Evolutionary conservation across 2,329 filamentous ascomycete species (phyloP), one percentile per base, ranked within the genome.

Genomic region (Ophiostoma quercus): DNA sequence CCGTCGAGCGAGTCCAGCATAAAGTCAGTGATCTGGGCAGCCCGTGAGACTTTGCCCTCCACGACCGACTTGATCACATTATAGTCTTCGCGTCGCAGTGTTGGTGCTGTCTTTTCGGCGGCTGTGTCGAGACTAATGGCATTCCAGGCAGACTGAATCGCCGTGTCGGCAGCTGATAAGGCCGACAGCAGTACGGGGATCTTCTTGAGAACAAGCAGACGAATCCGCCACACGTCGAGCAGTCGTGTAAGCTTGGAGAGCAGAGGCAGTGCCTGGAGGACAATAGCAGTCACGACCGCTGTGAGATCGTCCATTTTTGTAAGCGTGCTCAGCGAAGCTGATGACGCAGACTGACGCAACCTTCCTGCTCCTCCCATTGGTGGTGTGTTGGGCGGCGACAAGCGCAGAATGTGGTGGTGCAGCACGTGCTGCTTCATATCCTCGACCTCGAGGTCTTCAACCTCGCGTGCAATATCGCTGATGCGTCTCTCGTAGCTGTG

Each of bases 1-100:
- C 92, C 94, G 78, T 98, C 95, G 1, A 98, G 83, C 41, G 87
- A 85, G 78, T 99, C 94, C 16, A 99, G 84, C 85, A 97, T 92
- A 67, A 84, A 87, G 77, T 99, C 95, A 72, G 98, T 83, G 54
- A 88, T 85, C 66, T 85, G 85, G 0, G 92, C 94, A 0, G 93
- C 84, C 47, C 84, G 84, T 16, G 86, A 82, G 43, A 97, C 87
- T 74, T 90, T 91, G 41, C 85, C 37, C 70, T 90, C 87, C 41
- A 98, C 81, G 9, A 88, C 83, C 2, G 78, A 77, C 72, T 87
- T 88, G 77, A 90, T 88, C n/a, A 85, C 79, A 2, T 83, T 80
- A 70, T 86, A 86, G 65, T 84, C 83, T 54, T 82, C 78, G 51
- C 78, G 82, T 79, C 6, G 74, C 73, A 34, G 76, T 66, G n/a